These are phyloP conservation scores for Exophiala sideris DNA, from an alignment of 2,329 filamentous ascomycete species.

Conservation along the genomic window DNA sequence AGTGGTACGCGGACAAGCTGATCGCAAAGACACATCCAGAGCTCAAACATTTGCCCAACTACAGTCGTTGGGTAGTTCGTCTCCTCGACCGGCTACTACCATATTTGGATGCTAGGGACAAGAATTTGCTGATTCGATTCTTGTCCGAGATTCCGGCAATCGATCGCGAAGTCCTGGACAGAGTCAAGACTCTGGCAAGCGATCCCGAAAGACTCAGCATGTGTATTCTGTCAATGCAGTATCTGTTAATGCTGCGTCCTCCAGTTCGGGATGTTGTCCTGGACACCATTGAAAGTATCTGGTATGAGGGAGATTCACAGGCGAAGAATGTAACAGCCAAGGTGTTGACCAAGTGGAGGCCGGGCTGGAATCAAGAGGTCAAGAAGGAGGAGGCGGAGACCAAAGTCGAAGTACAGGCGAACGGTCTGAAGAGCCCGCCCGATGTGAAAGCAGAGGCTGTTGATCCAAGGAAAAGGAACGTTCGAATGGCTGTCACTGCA, in stretches of 20 bases:
- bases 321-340: conserved; percentile 50
- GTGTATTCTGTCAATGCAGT: conserved; percentile 57
- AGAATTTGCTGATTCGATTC: conserved; percentile 80
- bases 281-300: conserved; percentile 58
- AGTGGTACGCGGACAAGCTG: conserved; percentile 90
- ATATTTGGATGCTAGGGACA: conserved; percentile 83
- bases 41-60: conserved; percentile 50
- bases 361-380: conserved; percentile 30
- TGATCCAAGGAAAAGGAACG: conserved; percentile 13
- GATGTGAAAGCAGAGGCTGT: not conserved
- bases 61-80: conserved; percentile 73
- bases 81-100: conserved; percentile 86
- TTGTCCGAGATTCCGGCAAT: conserved; percentile 86
- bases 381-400: conserved; percentile 15
- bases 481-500: conserved; percentile 2
- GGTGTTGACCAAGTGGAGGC: conserved; percentile 55
- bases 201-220: conserved; percentile 62
- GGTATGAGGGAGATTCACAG: conserved; percentile 51
- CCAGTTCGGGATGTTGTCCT: conserved; percentile 56
- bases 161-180: conserved; percentile 65
- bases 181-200: conserved; percentile 62
- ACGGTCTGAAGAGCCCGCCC: conserved; percentile 11
- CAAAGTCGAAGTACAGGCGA: conserved; percentile 7
- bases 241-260: conserved; percentile 58
- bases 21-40: conserved; percentile 40